Conservation (phyloP, 352 stramenopile genomes). For the Phytophthora litchii region DNA sequence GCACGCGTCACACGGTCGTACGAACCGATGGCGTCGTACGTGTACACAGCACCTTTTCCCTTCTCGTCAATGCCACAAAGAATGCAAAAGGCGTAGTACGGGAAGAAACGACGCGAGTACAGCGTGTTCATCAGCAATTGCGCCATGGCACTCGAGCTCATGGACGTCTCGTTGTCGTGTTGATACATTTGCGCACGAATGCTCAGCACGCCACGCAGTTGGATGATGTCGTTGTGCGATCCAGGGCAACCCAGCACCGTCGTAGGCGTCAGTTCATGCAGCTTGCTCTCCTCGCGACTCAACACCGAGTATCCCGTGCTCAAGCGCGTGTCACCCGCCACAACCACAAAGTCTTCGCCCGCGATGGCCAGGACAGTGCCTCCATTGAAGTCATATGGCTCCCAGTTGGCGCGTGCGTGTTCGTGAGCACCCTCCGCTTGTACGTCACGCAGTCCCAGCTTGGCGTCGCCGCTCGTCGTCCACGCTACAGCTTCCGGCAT, state of each 20-base stretch:
- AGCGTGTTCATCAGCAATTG: constrained; percentile 98
- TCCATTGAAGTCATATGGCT: constrained; percentile 89
- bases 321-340: constrained; percentile 96
- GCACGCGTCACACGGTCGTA: constrained; percentile 79
- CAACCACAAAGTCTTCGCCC: constrained; percentile 95
- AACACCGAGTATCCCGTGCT: constrained; percentile 98
- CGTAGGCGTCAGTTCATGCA: constrained; percentile 76
- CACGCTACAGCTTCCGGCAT: constrained; percentile 66
- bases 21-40: constrained; percentile 98
- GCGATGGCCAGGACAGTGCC: constrained; percentile 92
- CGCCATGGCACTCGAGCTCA: constrained; percentile 92
- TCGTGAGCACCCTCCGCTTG: constrained; percentile 41
- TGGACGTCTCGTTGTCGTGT: constrained; percentile 96
- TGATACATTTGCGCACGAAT: constrained; percentile 89
- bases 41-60: constrained; percentile 97
- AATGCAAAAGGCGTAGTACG: constrained; percentile 99
- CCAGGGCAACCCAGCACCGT: constrained; percentile 78
- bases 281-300: constrained; percentile 94
- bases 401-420: constrained; percentile 61
- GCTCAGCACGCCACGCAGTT: constrained; percentile 78
- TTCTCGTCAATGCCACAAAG: constrained; percentile 96
- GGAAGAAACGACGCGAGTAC: constrained; percentile 99
- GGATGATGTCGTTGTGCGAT: constrained; percentile 89
- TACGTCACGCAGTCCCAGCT: constrained; percentile 42
- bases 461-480: constrained; percentile 64